phyloP scores from a whole-genome alignment of 768 basidiomycete genomes.

The Trametes villosa region DNA sequence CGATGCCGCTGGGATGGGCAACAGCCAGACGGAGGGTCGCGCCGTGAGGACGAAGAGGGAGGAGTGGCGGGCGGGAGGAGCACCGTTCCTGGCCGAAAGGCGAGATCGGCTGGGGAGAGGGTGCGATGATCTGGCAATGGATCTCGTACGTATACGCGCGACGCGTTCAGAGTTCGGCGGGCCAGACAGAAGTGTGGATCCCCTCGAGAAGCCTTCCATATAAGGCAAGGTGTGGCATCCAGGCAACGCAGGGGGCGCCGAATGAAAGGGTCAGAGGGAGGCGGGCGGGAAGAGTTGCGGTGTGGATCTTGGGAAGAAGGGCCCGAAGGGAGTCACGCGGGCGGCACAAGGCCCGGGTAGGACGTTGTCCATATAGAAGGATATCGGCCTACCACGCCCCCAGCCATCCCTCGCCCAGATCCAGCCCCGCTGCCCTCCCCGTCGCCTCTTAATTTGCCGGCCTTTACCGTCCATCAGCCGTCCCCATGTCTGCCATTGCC shows the following conservation, averaged over 20 bases:
- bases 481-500: conserved; percentile 20
- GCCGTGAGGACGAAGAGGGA: too few species aligned
- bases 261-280: conserved; percentile 3
- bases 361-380: conserved; percentile 10
- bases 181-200: conserved; percentile 10
- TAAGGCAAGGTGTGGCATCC: neutral
- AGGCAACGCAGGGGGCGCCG: neutral
- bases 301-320: conserved; percentile 11
- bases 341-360: conserved; percentile 5
- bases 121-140: conserved; percentile 1
- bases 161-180: neutral
- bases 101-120: conserved; percentile 4
- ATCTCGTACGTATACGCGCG: conserved; percentile 14
- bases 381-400: conserved; percentile 4
- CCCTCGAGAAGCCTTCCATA: conserved; percentile 5
- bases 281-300: too few species aligned
- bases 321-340: neutral
- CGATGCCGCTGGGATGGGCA: too few species aligned
- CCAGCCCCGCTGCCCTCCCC: conserved; percentile 1
- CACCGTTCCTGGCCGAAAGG: neutral
- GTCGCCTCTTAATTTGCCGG: conserved; percentile 11
- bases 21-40: too few species aligned
- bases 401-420: conserved; percentile 1
- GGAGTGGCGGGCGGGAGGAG: neutral
- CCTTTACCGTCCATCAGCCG: neutral